Percentiles rank a stretch among this genome's conserved stretches.
Evolutionary conservation across 2,329 filamentous ascomycete genomes (phyloP).

Genomic region (Saccharata proteae): DNA sequence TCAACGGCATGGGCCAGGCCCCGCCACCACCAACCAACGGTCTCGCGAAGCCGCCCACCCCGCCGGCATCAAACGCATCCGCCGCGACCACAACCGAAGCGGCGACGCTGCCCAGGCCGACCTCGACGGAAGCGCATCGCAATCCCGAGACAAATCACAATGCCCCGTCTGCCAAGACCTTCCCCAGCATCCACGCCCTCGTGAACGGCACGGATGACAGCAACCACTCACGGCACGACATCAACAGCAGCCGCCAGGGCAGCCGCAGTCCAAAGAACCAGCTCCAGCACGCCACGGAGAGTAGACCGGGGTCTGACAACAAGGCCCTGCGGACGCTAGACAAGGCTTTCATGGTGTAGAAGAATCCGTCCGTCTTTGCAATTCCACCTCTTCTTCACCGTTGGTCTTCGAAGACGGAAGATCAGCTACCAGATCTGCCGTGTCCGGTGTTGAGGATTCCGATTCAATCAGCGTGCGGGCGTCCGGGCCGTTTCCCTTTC

Average conservation of each 20-base stretch:
- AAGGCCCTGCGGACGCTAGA: conserved; percentile 8
- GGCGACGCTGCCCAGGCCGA: conserved; percentile 24
- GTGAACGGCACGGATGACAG: conserved; percentile 23
- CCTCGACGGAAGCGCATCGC: conserved; percentile 31
- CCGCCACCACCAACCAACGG: conserved; percentile 13
- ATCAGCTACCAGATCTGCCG: too few relatives aligned
- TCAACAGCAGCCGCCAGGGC: conserved; percentile 25
- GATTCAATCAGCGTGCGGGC: too few relatives aligned
- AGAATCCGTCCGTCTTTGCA: too few relatives aligned
- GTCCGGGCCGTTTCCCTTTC: too few relatives aligned
- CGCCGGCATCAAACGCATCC: conserved; percentile 5
- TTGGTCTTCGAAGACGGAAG: too few relatives aligned
- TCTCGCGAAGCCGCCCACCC: conserved; percentile 3
- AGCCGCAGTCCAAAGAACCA: conserved; percentile 27
- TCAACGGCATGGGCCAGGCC: conserved; percentile 15
- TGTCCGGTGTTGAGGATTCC: too few relatives aligned
- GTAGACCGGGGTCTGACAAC: conserved; percentile 5
- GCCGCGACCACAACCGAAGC: conserved; percentile 16
- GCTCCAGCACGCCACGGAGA: conserved; percentile 5
- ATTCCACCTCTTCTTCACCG: too few relatives aligned
- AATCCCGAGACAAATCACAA: conserved; percentile 19
- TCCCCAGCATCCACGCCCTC: conserved; percentile 43
- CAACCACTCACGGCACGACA: conserved; percentile 16
- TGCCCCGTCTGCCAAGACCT: conserved; percentile 25
- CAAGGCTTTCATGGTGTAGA: conserved; percentile 9